Evolutionary conservation across 2,329 filamentous ascomycete species (phyloP), one percentile per base, ranked within the genome.

Genomic region (Beauveria caledonica): DNA sequence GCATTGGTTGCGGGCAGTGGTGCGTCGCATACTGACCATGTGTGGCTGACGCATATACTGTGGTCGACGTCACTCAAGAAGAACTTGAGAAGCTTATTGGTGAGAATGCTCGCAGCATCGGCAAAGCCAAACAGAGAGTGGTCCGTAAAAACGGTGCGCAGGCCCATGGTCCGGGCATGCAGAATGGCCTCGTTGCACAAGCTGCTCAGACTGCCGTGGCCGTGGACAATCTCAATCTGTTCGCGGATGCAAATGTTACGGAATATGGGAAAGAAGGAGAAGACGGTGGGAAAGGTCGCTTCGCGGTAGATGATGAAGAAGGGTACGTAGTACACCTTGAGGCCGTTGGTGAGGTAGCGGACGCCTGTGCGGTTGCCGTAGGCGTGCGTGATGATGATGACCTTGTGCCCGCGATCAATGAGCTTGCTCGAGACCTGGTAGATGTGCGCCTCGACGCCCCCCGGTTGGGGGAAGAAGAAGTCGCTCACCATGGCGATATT

Each of bases 401-500:
- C 93, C 77, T 97, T 97, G 79, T 99, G 94, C 45, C 94, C 94
- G 45, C 94, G 90, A 73, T 99, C 93, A 66, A 97, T 92, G 66
- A 99, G 85, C 82, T 97, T 99, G 61, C 89, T 90, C 36, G 93
- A 94, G 45, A 99, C 81, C 74, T 99, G 94, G 78, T 99, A 99
- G 68, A 99, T 97, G 76, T 99, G 94, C 74, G 91, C 96, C 78
- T 99, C 94, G 65, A 99, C 86, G 68, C 94, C 94, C 71, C 94
- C 92, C 57, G 94, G 93, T 70, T 97, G 93, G 15, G 94, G 94
- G 72, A 95, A 99, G 86, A 99, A 99, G 82, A 96, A 97, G 80
- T 99, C 94, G 83, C 93, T 92, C 73, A 97, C 90, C 94, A 99
- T 99, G 64, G 85, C 85, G 76, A 87, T 87, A 70, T 85, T 87